Evolutionary conservation across 805 yeast species (phyloP), one percentile per base, ranked within the genome.

Genomic region (Kuraishia hungarica): DNA sequence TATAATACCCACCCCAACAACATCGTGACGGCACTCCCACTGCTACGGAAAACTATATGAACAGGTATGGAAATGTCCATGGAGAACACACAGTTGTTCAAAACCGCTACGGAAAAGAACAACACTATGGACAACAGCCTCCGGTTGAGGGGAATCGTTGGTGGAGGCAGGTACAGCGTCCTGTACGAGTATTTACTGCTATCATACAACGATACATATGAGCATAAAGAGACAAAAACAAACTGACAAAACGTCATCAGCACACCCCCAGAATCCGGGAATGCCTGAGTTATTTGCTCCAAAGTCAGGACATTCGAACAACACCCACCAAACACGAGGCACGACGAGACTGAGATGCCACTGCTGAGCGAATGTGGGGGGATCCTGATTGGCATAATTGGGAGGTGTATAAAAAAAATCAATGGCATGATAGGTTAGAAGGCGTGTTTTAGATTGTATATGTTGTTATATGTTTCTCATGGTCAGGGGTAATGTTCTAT

Each of bases 261-360:
- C 22, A 73, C 71, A 2, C 87, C 86, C 8, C n/a, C 43, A 72
- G 62, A 50, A 64, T 64, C 52, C 1, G 78, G 64, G 23, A 70
- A 62, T 15, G 60, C 56, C 23, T 65, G 64, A 1, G 85, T 66
- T 19, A 86, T 68, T 24, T 73, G 65, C 64, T 87, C 94, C 53
- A 87, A 68, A 1, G 87, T 75, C 56, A 80, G 71, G 28, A 84
- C 91, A 65, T 85, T 87, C 35, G 82, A 70, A 64, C 94, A 87
- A 65, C 94, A 87, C 2, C 92, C 90, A 0, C 88, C 87, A 62
- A 85, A 82, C 13, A 85, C 80, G 35, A 80, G 69, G 26, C 50
- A 7, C 5, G 17, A 35, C 3, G 43, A 35, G 43, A 35, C n/a
- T 11, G 62, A 15, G 35, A 20, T 17, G 4, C 43, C 43, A 13